phyloP scores from a whole-genome alignment of 495 filamentous ascomycete genomes.

The Hypoxylon fragiforme region DNA sequence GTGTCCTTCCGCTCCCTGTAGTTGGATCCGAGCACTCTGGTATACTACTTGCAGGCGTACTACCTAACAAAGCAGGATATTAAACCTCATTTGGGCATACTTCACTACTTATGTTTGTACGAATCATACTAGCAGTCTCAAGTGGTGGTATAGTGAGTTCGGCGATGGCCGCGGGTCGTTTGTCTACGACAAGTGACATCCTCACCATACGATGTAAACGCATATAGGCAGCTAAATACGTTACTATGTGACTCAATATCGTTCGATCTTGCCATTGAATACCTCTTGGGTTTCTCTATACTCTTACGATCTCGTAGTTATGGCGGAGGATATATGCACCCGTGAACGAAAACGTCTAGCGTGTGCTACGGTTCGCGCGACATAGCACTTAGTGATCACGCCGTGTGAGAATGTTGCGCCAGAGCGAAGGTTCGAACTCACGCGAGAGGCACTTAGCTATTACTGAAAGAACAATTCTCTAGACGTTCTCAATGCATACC shows the following conservation, averaged over 20 bases:
- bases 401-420: not conserved
- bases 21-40: no score
- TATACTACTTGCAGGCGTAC: no score
- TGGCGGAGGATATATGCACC: not conserved
- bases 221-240: not conserved
- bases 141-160: not conserved
- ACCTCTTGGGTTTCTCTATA: not conserved
- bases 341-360: conserved; percentile 1
- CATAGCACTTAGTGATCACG: not conserved
- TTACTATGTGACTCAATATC: conserved; percentile 2
- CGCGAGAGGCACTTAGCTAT: no score
- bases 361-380: not conserved
- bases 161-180: not conserved
- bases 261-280: not conserved
- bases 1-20: no score
- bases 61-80: no score
- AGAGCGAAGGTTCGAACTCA: no score
- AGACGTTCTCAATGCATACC: no score
- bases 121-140: no score
- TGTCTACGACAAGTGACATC: no score
- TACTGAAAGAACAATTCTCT: no score
- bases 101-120: no score
- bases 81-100: no score
- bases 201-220: not conserved
- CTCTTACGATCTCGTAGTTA: not conserved